Percentiles rank a stretch among this genome's conserved stretches.
Conservation (phyloP, 2,329 filamentous ascomycete species). For the Aspergillus uvarum region DNA sequence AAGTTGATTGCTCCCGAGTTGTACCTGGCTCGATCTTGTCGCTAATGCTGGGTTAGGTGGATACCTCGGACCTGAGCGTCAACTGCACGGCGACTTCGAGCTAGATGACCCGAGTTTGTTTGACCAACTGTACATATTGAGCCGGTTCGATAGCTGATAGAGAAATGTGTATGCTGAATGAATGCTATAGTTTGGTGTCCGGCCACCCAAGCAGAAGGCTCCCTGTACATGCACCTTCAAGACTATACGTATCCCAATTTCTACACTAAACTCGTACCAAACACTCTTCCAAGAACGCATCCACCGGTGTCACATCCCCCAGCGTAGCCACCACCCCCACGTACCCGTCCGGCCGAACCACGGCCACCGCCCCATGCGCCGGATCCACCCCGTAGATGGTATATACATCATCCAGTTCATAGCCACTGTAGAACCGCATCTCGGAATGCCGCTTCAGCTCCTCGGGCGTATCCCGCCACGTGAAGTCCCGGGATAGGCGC, state of each 20-base stretch:
- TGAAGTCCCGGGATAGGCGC: constrained; percentile 27
- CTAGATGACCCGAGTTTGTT: neutral
- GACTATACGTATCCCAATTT: neutral
- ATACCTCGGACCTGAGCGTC: constrained; percentile 36
- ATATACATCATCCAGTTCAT: constrained; percentile 38
- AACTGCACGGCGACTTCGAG: constrained; percentile 30
- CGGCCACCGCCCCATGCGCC: constrained; percentile 31
- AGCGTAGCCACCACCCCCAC: constrained; percentile 32
- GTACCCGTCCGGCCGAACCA: constrained; percentile 43
- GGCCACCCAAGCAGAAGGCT: too few species aligned
- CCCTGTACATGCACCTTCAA: neutral
- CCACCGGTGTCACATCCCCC: constrained; percentile 27
- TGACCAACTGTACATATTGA: neutral
- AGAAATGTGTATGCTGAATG: neutral
- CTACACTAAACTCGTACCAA: neutral
- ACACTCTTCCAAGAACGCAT: constrained; percentile 26
- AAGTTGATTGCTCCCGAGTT: constrained; percentile 8
- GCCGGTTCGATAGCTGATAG: neutral
- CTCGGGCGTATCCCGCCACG: constrained; percentile 33
- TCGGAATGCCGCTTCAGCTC: constrained; percentile 36
- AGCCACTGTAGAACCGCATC: constrained; percentile 38
- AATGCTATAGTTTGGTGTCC: neutral
- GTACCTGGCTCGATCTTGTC: neutral
- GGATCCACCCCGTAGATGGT: constrained; percentile 36
- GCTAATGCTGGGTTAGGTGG: constrained; percentile 23